Percentiles rank a stretch among this genome's conserved stretches.
These are phyloP conservation scores for Eudorina sp. DNA, from an alignment of 139 green algal genomes.

Conservation along the genomic window DNA sequence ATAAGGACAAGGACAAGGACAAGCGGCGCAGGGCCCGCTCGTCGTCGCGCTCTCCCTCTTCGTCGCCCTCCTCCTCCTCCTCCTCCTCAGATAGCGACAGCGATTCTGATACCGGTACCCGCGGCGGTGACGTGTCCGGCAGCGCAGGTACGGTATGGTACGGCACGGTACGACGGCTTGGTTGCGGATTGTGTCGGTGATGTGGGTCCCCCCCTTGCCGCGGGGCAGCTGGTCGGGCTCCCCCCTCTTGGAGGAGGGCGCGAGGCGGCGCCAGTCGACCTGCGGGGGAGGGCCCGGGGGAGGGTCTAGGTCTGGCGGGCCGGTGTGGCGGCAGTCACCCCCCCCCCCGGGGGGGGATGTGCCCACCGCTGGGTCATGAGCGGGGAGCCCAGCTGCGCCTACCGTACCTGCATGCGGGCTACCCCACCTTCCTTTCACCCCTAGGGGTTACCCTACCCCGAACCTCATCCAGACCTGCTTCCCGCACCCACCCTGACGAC, in stretches of 20 bases:
- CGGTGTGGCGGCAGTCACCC: no score
- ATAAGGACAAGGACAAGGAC: background rate
- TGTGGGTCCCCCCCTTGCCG: background rate
- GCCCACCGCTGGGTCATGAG: background rate
- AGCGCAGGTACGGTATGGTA: slow-evolving; percentile 2
- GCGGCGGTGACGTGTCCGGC: background rate
- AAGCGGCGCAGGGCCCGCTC: background rate
- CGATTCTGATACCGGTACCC: slow-evolving; percentile 12
- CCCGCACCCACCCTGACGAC: background rate
- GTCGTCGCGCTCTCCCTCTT: background rate
- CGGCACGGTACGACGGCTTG: background rate
- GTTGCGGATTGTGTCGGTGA: background rate
- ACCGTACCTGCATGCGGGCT: background rate
- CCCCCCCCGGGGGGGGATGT: background rate
- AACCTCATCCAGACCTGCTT: background rate
- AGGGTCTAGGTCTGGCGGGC: background rate
- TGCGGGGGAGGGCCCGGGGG: background rate
- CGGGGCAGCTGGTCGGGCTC: no score
- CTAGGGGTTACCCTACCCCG: background rate
- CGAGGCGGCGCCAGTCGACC: background rate
- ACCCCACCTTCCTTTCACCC: background rate
- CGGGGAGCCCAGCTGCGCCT: background rate
- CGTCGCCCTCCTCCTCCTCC: background rate
- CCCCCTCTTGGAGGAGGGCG: no score
- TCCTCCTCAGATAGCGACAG: slow-evolving; percentile 2